Evolutionary conservation across 257 asterid genomes (phyloP).

Genomic region (Lavandula angustifolia): DNA sequence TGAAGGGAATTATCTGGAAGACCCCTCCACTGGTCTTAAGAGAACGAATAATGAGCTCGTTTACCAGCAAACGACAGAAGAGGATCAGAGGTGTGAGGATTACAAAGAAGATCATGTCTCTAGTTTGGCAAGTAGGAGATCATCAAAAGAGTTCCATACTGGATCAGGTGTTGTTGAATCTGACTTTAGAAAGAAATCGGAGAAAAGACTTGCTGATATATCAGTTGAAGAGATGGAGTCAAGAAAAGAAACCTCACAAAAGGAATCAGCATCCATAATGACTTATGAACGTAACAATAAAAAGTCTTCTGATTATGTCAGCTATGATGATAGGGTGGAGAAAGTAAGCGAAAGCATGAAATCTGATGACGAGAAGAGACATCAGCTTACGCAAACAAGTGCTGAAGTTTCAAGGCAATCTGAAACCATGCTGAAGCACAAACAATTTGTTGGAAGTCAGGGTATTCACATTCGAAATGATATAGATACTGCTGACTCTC

Average conservation of each 20-base stretch:
- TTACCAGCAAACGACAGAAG: slow-evolving; percentile 35
- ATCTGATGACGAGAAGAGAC: slow-evolving; percentile 27
- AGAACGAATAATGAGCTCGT: slow-evolving; percentile 42
- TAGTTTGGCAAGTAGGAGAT: slow-evolving; percentile 43
- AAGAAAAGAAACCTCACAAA: slow-evolving; percentile 41
- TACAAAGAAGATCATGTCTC: slow-evolving; percentile 42
- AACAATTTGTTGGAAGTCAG: slow-evolving; percentile 48
- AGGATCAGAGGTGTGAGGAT: slow-evolving; percentile 38
- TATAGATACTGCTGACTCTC: slow-evolving; percentile 42
- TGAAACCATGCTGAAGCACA: slow-evolving; percentile 55
- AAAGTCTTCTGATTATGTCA: slow-evolving; percentile 44
- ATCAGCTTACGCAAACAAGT: too few relatives aligned
- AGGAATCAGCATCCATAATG: slow-evolving; percentile 39
- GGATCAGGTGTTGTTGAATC: slow-evolving; percentile 50
- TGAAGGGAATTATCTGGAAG: slow-evolving; percentile 42
- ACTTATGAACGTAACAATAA: slow-evolving; percentile 38
- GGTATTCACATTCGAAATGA: slow-evolving; percentile 37
- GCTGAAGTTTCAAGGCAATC: too few relatives aligned
- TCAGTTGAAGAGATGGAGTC: slow-evolving; percentile 51
- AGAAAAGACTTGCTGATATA: slow-evolving; percentile 75
- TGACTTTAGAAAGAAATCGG: slow-evolving; percentile 76
- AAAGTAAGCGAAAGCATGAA: slow-evolving; percentile 36
- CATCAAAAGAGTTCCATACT: slow-evolving; percentile 33
- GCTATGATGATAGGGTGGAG: slow-evolving; percentile 45
- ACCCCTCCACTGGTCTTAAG: slow-evolving; percentile 33